phyloP scores from a whole-genome alignment of 768 basidiomycete genomes.

The Leccinum incarnatum region DNA sequence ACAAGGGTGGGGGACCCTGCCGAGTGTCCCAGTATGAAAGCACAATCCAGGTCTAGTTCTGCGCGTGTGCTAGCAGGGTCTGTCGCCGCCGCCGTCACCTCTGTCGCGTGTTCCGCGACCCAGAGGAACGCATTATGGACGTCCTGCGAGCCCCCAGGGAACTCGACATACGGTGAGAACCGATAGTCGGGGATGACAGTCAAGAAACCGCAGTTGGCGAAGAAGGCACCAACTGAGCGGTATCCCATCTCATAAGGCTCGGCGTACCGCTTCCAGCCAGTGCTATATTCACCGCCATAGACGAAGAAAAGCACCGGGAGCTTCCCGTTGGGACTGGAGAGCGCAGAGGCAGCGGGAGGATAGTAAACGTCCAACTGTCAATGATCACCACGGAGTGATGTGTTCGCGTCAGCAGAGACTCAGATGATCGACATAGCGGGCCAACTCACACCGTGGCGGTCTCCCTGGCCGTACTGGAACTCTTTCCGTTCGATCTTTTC shows the following conservation, averaged over 20 bases:
- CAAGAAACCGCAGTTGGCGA: slow-evolving; percentile 55
- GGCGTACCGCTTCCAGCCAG: slow-evolving; percentile 47
- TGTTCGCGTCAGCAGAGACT: neutral
- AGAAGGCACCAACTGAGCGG: slow-evolving; percentile 54
- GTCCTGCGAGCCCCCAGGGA: slow-evolving; percentile 55
- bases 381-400: neutral
- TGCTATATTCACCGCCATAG: slow-evolving; percentile 64
- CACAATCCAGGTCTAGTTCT: slow-evolving; percentile 38
- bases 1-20: slow-evolving; percentile 42
- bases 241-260: slow-evolving; percentile 51
- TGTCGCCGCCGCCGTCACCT: slow-evolving; percentile 13
- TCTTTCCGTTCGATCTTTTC: slow-evolving; percentile 47
- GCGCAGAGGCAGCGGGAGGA: slow-evolving; percentile 34
- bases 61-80: slow-evolving; percentile 1
- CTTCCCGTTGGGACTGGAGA: slow-evolving; percentile 23
- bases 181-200: slow-evolving; percentile 71
- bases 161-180: slow-evolving; percentile 53
- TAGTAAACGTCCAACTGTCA: slow-evolving; percentile 67
- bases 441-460: slow-evolving; percentile 39
- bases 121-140: slow-evolving; percentile 59
- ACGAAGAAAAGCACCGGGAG: slow-evolving; percentile 58
- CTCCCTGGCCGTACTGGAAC: slow-evolving; percentile 50
- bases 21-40: slow-evolving; percentile 60
- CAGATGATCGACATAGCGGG: neutral
- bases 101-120: slow-evolving; percentile 38